phyloP scores from a whole-genome alignment of 257 asterid species.

The Oldenlandia corymbosa region DNA sequence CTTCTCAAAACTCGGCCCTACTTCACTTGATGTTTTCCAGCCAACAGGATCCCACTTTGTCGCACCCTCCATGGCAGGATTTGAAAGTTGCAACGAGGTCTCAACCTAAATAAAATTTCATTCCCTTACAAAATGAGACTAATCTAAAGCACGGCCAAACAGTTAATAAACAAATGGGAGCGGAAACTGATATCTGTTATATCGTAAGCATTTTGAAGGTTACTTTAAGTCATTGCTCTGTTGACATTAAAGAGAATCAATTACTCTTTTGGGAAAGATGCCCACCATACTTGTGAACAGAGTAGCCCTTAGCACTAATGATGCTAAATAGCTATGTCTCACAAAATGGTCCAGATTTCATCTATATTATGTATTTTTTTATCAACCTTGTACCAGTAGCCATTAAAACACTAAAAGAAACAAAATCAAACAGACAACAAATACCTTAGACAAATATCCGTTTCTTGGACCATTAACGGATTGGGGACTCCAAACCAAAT shows the following conservation, averaged over 20 bases:
- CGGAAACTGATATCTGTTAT: not conserved
- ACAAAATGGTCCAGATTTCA: slow-evolving; percentile 9
- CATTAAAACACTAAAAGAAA: not conserved
- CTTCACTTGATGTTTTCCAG: slow-evolving; percentile 30
- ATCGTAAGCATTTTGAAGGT: not conserved
- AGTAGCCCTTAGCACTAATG: not conserved
- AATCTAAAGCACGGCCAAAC: not conserved
- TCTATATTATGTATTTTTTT: not conserved
- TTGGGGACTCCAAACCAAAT: slow-evolving; percentile 35
- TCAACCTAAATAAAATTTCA: slow-evolving; percentile 32
- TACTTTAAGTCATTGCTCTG: not conserved
- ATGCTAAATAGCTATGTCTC: not conserved
- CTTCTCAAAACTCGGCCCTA: slow-evolving; percentile 26
- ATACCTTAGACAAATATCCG: slow-evolving; percentile 37
- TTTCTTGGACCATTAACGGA: slow-evolving; percentile 40
- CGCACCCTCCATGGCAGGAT: slow-evolving; percentile 55
- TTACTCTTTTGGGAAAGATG: not conserved
- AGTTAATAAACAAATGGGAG: not conserved
- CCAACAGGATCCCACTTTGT: slow-evolving; percentile 65
- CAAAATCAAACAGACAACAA: slow-evolving; percentile 9
- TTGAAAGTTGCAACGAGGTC: slow-evolving; percentile 32
- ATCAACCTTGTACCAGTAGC: not conserved
- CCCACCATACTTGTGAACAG: not conserved
- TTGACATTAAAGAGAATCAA: not conserved
- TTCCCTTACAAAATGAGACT: not conserved